Evolutionary conservation across 345 rosid species (phyloP), one percentile per base, ranked within the genome.

Genomic region (Aurinia saxatilis): DNA sequence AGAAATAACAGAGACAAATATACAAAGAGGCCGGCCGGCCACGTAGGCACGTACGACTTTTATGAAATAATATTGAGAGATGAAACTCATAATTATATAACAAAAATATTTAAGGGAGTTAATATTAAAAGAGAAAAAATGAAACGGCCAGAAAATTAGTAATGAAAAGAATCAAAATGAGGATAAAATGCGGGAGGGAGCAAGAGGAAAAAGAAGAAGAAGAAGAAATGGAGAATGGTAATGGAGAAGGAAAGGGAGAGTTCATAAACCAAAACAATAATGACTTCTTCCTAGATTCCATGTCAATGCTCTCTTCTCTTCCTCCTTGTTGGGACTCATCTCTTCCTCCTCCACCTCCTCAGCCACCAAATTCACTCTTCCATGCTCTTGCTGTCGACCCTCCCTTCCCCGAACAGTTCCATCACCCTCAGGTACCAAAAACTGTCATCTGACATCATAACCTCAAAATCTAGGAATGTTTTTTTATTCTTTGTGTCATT

Each of bases 201-300:
- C 15, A 55, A 33, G 63, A 15, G 38, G 31, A 55, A 16, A 70
- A 63, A 45, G 38, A 9, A 30, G 36, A 38, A 47, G 39, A 17
- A 39, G 17, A 14, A 68, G 47, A 70, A 46, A 70, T 70, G 74
- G 74, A 70, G 11, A 70, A 70, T 48, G 64, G 58, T 1, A 70
- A 55, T 63, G 74, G 65, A 63, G 74, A 70, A 56, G 64, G 59
- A 55, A 70, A 70, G 27, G 68, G 68, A 62, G 74, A 70, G 38
- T 70, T 70, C 63, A 19, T 62, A 31, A 70, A 63, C 57, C 74
- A 70, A 63, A 71, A 75, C 11, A 68, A 34, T 34, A 72, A 71
- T 17, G 95, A 88, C 64, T 91, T 80, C 50, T 88, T 91, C 68
- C 84, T 88, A 10, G 90, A 84, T 23, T 93, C 88, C 63, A 86